These are phyloP conservation scores for Allantophomopsis cytisporea DNA, from an alignment of 2,329 filamentous ascomycete species.

Conservation along the genomic window DNA sequence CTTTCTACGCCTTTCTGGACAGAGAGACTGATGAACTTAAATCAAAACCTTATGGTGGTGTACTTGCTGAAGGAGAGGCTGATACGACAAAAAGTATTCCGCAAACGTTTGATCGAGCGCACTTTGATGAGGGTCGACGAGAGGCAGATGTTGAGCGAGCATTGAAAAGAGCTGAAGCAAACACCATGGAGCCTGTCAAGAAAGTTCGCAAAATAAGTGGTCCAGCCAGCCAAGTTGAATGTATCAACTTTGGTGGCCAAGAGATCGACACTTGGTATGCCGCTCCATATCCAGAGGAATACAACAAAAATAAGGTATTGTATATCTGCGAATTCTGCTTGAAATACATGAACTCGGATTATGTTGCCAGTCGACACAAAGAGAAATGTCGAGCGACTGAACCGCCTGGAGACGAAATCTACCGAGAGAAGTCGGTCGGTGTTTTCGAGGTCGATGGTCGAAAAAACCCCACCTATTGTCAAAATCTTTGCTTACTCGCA, in stretches of 20 bases:
- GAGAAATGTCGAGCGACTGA: constrained; percentile 94
- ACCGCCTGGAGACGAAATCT: constrained; percentile 94
- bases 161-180: constrained; percentile 50
- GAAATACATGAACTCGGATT: constrained; percentile 99
- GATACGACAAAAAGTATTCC: constrained; percentile 87
- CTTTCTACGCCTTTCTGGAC: constrained; percentile 81
- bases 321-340: constrained; percentile 99
- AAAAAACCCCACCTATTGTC: constrained; percentile 96
- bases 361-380: constrained; percentile 96
- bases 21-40: constrained; percentile 81
- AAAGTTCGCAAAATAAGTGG: constrained; percentile 66
- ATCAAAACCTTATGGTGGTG: constrained; percentile 89
- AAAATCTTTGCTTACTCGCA: constrained; percentile 88
- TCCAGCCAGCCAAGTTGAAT: constrained; percentile 92
- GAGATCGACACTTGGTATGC: constrained; percentile 99
- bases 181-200: constrained; percentile 52
- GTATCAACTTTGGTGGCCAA: constrained; percentile 93
- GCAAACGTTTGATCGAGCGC: constrained; percentile 62
- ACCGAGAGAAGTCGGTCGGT: constrained; percentile 77
- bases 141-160: constrained; percentile 90
- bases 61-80: constrained; percentile 76
- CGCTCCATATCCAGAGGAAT: constrained; percentile 94
- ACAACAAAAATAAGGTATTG: constrained; percentile 89
- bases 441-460: constrained; percentile 97
- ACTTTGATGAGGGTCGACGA: constrained; percentile 81